phyloP scores from a whole-genome alignment of 768 basidiomycete genomes.

The Calocera viscosa region DNA sequence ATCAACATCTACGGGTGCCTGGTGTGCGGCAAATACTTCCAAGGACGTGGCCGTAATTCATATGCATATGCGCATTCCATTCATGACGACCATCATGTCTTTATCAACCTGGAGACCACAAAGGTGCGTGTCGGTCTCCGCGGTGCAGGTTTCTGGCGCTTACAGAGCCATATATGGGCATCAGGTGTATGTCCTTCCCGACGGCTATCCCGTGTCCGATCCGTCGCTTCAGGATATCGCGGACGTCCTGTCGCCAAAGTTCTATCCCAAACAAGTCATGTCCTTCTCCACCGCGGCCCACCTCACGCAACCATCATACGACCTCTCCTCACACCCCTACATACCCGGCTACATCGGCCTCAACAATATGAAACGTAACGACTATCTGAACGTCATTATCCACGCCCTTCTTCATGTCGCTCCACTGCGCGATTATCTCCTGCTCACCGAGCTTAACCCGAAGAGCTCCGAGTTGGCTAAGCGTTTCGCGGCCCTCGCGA shows the following conservation, averaged over 20 bases:
- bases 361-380: conserved; percentile 95
- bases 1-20: conserved; percentile 97
- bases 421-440: conserved; percentile 75
- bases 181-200: conserved; percentile 92
- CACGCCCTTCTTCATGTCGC: conserved; percentile 85
- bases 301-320: conserved; percentile 66
- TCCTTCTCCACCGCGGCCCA: conserved; percentile 46
- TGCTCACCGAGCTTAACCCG: conserved; percentile 44
- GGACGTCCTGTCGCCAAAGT: conserved; percentile 78
- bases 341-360: conserved; percentile 88
- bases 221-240: conserved; percentile 93
- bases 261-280: conserved; percentile 43
- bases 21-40: conserved; percentile 97
- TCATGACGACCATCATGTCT: conserved; percentile 96
- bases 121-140: conserved; percentile 46
- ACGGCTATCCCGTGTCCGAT: conserved; percentile 92
- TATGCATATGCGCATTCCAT: conserved; percentile 96
- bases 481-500: conserved; percentile 74
- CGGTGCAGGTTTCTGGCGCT: conserved; percentile 17
- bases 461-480: conserved; percentile 64
- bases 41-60: conserved; percentile 84
- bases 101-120: conserved; percentile 86
- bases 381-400: conserved; percentile 95
- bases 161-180: conserved; percentile 7
- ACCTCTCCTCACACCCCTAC: conserved; percentile 69